Evolutionary conservation across 2,329 filamentous ascomycete genomes (phyloP).

Genomic region (Phyllosticta capitalensis): DNA sequence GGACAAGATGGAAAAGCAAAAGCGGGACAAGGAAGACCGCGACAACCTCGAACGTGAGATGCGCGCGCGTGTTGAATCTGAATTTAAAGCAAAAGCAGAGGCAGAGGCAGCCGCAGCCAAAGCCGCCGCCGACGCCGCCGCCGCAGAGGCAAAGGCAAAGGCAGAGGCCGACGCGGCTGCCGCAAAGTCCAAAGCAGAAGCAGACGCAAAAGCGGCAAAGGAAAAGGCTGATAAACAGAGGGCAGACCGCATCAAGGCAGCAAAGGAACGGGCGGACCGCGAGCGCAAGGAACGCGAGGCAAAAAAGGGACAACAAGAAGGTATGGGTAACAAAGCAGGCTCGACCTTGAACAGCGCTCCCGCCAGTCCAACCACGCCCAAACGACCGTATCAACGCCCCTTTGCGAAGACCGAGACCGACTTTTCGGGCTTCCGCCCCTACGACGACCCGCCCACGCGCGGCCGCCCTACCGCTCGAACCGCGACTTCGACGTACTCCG

Average conservation of each 20-base stretch:
- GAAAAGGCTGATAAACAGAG: constrained; percentile 18
- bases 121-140: constrained; percentile 27
- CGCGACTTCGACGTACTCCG: constrained; percentile 53
- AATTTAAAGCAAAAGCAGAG: constrained; percentile 15
- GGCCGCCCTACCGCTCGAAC: constrained; percentile 48
- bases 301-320: constrained; percentile 18
- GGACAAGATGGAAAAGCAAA: constrained; percentile 27
- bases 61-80: constrained; percentile 20
- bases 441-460: constrained; percentile 50
- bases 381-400: constrained; percentile 35
- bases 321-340: constrained; percentile 11
- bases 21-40: constrained; percentile 31
- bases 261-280: constrained; percentile 29
- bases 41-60: constrained; percentile 28
- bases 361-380: constrained; percentile 24
- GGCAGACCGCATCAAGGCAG: constrained; percentile 26
- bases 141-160: constrained; percentile 22
- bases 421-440: constrained; percentile 64
- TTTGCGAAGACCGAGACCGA: constrained; percentile 55
- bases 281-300: constrained; percentile 30
- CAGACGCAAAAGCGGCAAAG: constrained; percentile 20
- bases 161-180: constrained; percentile 31
- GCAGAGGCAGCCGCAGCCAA: constrained; percentile 21
- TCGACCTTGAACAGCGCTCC: constrained; percentile 14
- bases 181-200: constrained; percentile 27